Base-by-base conservation (phyloP, 2,329 filamentous ascomycete species). In the Basipetospora sp. region DNA sequence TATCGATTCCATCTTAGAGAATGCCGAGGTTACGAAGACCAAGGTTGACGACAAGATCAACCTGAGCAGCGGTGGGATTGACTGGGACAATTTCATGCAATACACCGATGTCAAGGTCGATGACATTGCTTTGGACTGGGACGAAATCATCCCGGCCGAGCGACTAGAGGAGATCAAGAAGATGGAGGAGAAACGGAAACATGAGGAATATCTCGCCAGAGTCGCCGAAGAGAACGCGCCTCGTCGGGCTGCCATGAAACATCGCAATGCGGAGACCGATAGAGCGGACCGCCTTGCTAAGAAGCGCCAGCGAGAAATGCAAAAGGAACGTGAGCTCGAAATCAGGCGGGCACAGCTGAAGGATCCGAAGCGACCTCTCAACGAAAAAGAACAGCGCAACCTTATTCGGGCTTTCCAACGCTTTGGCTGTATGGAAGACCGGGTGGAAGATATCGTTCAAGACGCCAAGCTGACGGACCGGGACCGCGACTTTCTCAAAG, bases 51-150 rank as follows among this genome's bases (percentile, higher is more conserved):
- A 94, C 56, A 85, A 87, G 53, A 85, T 96, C 53, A 76, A 76
- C 41, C 82, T 93, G 31, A 93, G 87, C 41, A 90, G 88, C 51
- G 92, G 90, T 51, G 90, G 71, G 39, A 76, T 76, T 34, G 71
- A 76, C 47, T 76, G 90, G 62, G 88, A 94, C 53, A 93, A 94
- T 44, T 98, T 96, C 57, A 77, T 98, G 63, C 86, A 96, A 53
- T 93, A 94, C 51, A 94, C 90, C 1, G 90, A 98, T 56, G 88
- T 96, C 57, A 96, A 96, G 60, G 82, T 96, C 17, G 83, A 96
- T 42, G 71, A 76, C 36, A 63, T 74, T 34, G 62, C 65, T 45
- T 76, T 96, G 18, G 86, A 92, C 47, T 98, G 90, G 90, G 90
- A 98, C 50, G 82, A 96, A 47, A 98, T 98, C 49, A 96, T 98